These are phyloP conservation scores for Hylodesmum podocarpum DNA, from an alignment of 306 rosid species.

Conservation along the genomic window DNA sequence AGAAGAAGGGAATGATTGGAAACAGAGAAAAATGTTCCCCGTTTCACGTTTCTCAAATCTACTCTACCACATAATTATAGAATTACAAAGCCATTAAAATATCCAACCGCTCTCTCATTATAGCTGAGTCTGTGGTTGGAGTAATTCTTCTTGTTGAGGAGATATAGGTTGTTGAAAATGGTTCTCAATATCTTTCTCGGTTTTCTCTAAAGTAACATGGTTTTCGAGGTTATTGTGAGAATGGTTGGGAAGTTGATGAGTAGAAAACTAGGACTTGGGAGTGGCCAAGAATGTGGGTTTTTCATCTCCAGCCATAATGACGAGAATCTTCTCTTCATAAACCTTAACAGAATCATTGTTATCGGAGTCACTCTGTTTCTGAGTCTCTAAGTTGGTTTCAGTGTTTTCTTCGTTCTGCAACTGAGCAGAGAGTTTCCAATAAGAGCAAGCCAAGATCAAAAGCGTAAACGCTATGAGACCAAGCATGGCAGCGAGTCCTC, in stretches of 20 bases:
- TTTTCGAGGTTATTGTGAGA: background rate
- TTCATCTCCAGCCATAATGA: conserved; percentile 86
- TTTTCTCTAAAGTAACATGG: conserved; percentile 27
- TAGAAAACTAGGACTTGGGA: conserved; percentile 37
- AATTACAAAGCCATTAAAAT: background rate
- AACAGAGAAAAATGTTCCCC: background rate
- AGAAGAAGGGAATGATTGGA: background rate
- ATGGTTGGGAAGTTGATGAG: background rate
- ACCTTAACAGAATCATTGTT: conserved; percentile 34
- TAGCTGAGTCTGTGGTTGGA: too few species aligned
- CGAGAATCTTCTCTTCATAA: conserved; percentile 69
- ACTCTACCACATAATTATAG: background rate
- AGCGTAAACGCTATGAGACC: conserved; percentile 78
- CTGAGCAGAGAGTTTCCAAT: conserved; percentile 49
- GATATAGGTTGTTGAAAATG: conserved; percentile 3
- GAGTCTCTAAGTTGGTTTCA: conserved; percentile 43
- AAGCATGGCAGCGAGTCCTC: conserved; percentile 86
- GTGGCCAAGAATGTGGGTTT: conserved; percentile 85
- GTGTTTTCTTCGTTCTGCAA: conserved; percentile 32
- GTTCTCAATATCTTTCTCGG: conserved; percentile 29
- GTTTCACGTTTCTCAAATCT: background rate
- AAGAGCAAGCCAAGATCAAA: conserved; percentile 77
- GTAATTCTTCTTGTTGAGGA: too few species aligned
- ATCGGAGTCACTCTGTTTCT: conserved; percentile 37
- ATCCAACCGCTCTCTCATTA: too few species aligned